Evolutionary conservation across 176 grass and related monocot species (phyloP).

Genomic region (barley (Hordeum vulgare)): DNA sequence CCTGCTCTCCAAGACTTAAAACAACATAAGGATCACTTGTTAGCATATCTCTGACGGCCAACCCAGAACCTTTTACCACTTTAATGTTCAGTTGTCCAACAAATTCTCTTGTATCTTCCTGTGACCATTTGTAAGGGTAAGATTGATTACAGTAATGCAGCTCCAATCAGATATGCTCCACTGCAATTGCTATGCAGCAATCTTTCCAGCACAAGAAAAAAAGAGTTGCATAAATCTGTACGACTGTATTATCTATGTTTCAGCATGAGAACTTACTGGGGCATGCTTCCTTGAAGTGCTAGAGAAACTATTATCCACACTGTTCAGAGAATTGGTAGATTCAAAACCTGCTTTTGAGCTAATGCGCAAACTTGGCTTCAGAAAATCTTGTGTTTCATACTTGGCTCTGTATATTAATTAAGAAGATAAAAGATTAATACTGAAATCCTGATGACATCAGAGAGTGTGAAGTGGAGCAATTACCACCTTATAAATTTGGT

Average conservation of each 20-base stretch:
- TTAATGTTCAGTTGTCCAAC: slow-evolving; percentile 77
- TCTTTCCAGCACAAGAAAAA: slow-evolving; percentile 16
- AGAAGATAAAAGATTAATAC: slow-evolving; percentile 17
- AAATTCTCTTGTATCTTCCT: slow-evolving; percentile 83
- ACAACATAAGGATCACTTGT: slow-evolving; percentile 97
- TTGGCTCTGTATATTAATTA: slow-evolving; percentile 60
- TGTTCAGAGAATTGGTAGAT: slow-evolving; percentile 62
- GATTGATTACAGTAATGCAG: slow-evolving; percentile 25
- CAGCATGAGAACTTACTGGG: slow-evolving; percentile 43
- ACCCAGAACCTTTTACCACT: slow-evolving; percentile 71
- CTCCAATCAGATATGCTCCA: slow-evolving; percentile 17
- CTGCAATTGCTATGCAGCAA: slow-evolving; percentile 26
- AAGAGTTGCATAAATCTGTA: slow-evolving; percentile 9
- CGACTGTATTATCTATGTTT: slow-evolving; percentile 15
- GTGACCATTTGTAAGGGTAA: slow-evolving; percentile 38
- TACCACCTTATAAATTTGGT: slow-evolving; percentile 85
- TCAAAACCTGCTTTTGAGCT: slow-evolving; percentile 69
- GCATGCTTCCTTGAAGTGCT: slow-evolving; percentile 52
- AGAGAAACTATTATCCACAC: slow-evolving; percentile 30
- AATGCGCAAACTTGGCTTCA: slow-evolving; percentile 98
- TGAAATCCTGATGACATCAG: slow-evolving; percentile 7
- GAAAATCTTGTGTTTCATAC: slow-evolving; percentile 94
- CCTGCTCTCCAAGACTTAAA: slow-evolving; percentile 69
- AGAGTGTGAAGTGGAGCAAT: slow-evolving; percentile 1
- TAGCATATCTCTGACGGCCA: slow-evolving; percentile 89